These are phyloP conservation scores for Gossypium trilobum DNA, from an alignment of 441 rosid genomes.

Conservation along the genomic window DNA sequence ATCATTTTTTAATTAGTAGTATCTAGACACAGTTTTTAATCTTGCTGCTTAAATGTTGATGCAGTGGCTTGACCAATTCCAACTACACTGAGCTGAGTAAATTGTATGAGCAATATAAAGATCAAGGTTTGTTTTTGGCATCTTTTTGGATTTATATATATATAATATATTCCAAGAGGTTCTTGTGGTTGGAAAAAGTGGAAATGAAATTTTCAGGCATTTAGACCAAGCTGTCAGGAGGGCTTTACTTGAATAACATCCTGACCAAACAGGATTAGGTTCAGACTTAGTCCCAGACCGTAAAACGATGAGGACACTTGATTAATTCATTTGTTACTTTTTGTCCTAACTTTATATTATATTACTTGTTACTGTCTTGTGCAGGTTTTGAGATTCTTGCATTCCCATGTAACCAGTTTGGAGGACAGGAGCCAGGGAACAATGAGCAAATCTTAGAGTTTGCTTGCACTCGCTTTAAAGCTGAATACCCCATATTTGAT, in stretches of 20 bases:
- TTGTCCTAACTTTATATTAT: background rate
- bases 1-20: too few relatives aligned
- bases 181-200: too few relatives aligned
- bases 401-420: conserved; percentile 70
- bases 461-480: conserved; percentile 72
- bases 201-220: too few relatives aligned
- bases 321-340: background rate
- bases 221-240: too few relatives aligned
- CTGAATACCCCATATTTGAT: conserved; percentile 67
- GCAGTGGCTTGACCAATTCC: conserved; percentile 67
- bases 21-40: background rate
- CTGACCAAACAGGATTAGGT: too few relatives aligned
- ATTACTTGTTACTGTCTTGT: background rate
- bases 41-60: conserved; percentile 10
- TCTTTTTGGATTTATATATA: background rate
- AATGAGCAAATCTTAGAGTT: conserved; percentile 54
- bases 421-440: conserved; percentile 57
- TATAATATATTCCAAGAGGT: background rate
- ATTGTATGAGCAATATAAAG: conserved; percentile 51
- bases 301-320: background rate
- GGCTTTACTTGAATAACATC: too few relatives aligned
- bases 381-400: conserved; percentile 69
- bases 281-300: too few relatives aligned
- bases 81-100: conserved; percentile 60
- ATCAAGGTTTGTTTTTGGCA: conserved; percentile 28